Base-by-base conservation (phyloP, 1,139 yeast genomes). In the Geotrichum cucujoidarum region DNA sequence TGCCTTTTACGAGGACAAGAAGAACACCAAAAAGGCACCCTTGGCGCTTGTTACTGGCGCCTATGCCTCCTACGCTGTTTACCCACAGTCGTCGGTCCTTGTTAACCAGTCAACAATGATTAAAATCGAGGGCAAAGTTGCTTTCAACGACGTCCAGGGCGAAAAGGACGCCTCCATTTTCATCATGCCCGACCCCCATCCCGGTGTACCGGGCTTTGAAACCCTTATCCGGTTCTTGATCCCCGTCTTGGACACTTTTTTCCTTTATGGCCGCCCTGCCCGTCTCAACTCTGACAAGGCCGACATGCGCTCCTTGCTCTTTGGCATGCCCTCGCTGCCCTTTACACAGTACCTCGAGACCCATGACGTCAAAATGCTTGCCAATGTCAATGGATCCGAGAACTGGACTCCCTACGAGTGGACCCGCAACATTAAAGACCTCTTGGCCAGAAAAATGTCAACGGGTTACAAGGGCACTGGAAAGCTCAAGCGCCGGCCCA, bases 181-280 rank as follows among this genome's bases (percentile, higher is more conserved):
- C 62, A 70, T 92, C 55, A 90, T 92, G 97, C 97, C 97, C 4
- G 97, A 92, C 63, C 84, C 78, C 60, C 97, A 89, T 65, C 83
- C 90, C 33, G 82, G 95, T 11, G 96, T 92, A 35, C 94, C 94
- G 0, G 97, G 97, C 5, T 90, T 83, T 65, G 97, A 92, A 65
- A 90, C 97, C 1, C 75, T 90, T 59, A 90, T 92, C 52, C 73
- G 97, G 55, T 89, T 88, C 62, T 69, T 92, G 59, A 75, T 92
- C 4, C 97, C 97, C 0, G 70, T 87, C 21, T 72, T 88, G 68
- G 96, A 92, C 62, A 78, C 95, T 0, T 92, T 89, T 68, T 82
- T 82, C 38, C 73, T 92, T 40, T 92, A 92, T 61, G 98, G 98
- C 31, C 77, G 98, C 53, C 98, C 98, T 1, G 78, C 80, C 57